phyloP scores from a whole-genome alignment of 2,329 filamentous ascomycete species.

The Chlorencoelia australis region DNA sequence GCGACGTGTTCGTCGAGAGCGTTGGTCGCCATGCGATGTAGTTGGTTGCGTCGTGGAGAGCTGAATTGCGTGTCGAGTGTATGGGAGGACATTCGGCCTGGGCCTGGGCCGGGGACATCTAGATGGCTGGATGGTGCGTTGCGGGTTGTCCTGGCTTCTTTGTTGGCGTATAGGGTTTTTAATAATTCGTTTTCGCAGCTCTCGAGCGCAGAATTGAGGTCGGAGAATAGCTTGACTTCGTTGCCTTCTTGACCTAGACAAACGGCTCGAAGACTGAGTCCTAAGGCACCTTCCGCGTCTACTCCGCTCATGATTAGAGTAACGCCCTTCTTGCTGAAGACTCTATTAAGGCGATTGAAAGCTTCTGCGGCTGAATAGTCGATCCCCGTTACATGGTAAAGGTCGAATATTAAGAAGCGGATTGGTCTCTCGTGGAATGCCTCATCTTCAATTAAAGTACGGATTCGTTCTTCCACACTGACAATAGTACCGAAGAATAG shows the following conservation, averaged over 20 bases:
- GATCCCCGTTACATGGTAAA: constrained; percentile 80
- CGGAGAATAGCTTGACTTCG: constrained; percentile 71
- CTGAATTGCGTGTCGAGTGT: constrained; percentile 51
- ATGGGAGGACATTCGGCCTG: constrained; percentile 29
- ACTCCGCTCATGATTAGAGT: constrained; percentile 77
- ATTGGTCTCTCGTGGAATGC: constrained; percentile 70
- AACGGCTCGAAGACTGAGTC: constrained; percentile 70
- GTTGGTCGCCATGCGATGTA: constrained; percentile 67
- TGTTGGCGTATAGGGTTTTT: constrained; percentile 64
- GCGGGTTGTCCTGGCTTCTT: constrained; percentile 45
- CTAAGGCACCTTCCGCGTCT: constrained; percentile 63
- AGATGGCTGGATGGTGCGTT: constrained; percentile 28
- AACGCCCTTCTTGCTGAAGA: constrained; percentile 68
- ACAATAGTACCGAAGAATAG: constrained; percentile 99
- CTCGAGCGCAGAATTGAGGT: constrained; percentile 87
- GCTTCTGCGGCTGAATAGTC: constrained; percentile 96
- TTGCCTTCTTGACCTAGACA: constrained; percentile 66
- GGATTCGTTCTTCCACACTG: constrained; percentile 81
- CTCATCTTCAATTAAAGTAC: constrained; percentile 72
- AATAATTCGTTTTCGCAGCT: constrained; percentile 91
- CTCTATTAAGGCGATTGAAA: constrained; percentile 82
- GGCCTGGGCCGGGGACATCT: constrained; percentile 15
- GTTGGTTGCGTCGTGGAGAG: constrained; percentile 70
- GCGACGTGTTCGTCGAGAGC: constrained; percentile 53
- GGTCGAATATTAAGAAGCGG: constrained; percentile 79